Percentiles rank a stretch among this genome's conserved stretches.
These are phyloP conservation scores for Ustilago crameri DNA, from an alignment of 1,284 basidiomycete genomes.

Conservation along the genomic window DNA sequence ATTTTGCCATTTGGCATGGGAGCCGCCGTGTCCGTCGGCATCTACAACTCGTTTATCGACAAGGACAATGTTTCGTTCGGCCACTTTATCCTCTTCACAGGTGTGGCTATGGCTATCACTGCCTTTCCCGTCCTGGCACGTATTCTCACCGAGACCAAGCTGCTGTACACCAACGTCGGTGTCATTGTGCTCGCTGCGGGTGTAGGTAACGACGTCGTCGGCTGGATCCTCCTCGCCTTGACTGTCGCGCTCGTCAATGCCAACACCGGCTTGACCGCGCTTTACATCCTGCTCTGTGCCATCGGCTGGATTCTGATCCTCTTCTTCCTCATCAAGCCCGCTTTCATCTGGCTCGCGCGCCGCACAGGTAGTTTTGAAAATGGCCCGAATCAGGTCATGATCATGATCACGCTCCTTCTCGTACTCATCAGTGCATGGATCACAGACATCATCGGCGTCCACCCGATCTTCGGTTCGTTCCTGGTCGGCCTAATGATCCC, in stretches of 20 bases:
- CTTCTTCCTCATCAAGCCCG: conserved; percentile 77
- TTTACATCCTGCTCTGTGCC: conserved; percentile 83
- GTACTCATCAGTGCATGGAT: conserved; percentile 83
- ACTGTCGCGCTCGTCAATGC: conserved; percentile 91
- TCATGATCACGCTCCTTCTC: conserved; percentile 79
- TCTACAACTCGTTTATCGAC: conserved; percentile 84
- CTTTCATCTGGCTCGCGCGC: conserved; percentile 78
- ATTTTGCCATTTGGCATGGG: conserved; percentile 85
- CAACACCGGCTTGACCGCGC: conserved; percentile 76
- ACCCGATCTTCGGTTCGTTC: conserved; percentile 87
- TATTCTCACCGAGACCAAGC: conserved; percentile 71
- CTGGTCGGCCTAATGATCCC: conserved; percentile 88
- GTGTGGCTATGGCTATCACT: conserved; percentile 90
- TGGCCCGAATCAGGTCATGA: conserved; percentile 79
- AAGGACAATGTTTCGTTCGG: conserved; percentile 74
- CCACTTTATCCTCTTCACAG: conserved; percentile 92
- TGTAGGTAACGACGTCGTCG: conserved; percentile 86
- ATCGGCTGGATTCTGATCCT: conserved; percentile 84
- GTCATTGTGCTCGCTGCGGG: conserved; percentile 89
- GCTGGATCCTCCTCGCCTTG: conserved; percentile 77
- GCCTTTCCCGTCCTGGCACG: conserved; percentile 87
- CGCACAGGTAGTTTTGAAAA: conserved; percentile 82
- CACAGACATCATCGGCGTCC: conserved; percentile 89
- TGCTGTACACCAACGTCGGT: conserved; percentile 92
- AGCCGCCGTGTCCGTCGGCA: conserved; percentile 79